Base-by-base conservation (phyloP, 805 yeast genomes). In the Starmerella gropengiesseri region DNA sequence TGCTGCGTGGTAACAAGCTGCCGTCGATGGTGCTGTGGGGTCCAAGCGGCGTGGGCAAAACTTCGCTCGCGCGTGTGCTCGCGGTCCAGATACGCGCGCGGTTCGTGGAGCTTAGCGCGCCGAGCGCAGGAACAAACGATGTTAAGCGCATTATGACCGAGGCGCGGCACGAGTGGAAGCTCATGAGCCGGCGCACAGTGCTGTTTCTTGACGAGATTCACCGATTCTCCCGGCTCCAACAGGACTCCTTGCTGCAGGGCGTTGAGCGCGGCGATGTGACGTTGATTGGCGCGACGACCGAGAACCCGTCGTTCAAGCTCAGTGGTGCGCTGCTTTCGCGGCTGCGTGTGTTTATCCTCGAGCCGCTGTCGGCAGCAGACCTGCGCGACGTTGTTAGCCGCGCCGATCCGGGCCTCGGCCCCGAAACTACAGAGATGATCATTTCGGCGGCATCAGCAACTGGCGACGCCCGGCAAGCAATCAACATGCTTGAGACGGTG, bases 221-320 rank as follows among this genome's bases (percentile, higher is more conserved):
- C 58, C 64, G 98, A 25, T 86, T 85, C 58, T 77, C 77, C 51
- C 79, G 81, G 47, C 67, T 77, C 0, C 98, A 91, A 56, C 98
- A 91, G 59, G 97, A 91, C 60, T 71, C 78, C 36, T 73, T 93
- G 36, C 64, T 91, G 30, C 91, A 94, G 0, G 77, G 75, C 48
- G 79, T 89, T 1, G 99, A 91, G 58, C 66, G 73, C 22, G 97
- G 97, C 2, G 75, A 75, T 41, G 75, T 87, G 33, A 75, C 77
- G 1, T 68, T 91, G 32, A 76, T 89, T 40, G 98, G 98, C 5
- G 96, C 97, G n/a, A 91, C 98, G 0, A 87, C 97, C 0, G 98
- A 91, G 58, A 91, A 91, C 57, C 95, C 96, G 4, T 76, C 81
- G 37, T 79, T 81, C 54, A 79, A 84, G 53, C 62, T 91, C 31